Conservation (phyloP, 1,284 basidiomycete species). For the Hemileia vastatrix region DNA sequence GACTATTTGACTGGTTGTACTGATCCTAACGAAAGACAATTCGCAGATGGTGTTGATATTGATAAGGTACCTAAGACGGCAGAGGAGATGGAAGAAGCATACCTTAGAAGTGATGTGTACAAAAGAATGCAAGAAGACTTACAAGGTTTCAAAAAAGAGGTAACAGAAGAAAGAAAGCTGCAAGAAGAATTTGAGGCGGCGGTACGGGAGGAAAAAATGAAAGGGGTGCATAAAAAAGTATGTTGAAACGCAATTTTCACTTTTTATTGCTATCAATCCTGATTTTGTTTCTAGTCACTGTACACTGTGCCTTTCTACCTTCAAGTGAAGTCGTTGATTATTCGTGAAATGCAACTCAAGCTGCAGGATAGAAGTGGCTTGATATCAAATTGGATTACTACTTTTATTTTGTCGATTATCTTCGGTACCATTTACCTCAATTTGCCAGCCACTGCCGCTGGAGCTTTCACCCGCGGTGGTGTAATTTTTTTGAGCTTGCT, state of each 20-base stretch:
- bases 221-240: conserved; percentile 4
- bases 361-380: conserved; percentile 31
- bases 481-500: conserved; percentile 56
- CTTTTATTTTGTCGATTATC: conserved; percentile 57
- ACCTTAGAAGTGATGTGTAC: conserved; percentile 53
- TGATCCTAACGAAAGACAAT: conserved; percentile 71
- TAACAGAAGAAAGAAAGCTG: conserved; percentile 54
- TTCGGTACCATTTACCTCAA: conserved; percentile 55
- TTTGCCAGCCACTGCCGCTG: conserved; percentile 60
- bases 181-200: conserved; percentile 16
- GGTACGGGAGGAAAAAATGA: conserved; percentile 8
- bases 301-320: conserved; percentile 71
- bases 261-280: background rate
- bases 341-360: conserved; percentile 35
- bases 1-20: conserved; percentile 69
- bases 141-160: conserved; percentile 56
- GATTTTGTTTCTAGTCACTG: conserved; percentile 55
- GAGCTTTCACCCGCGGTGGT: conserved; percentile 77
- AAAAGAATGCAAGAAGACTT: conserved; percentile 51
- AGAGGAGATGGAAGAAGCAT: conserved; percentile 61
- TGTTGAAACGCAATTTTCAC: conserved; percentile 2
- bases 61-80: conserved; percentile 63
- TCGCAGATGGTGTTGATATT: conserved; percentile 59
- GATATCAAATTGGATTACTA: conserved; percentile 32
- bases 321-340: conserved; percentile 51